Evolutionary conservation across 345 rosid species (phyloP).

Genomic region (Eucalyptus sp.): DNA sequence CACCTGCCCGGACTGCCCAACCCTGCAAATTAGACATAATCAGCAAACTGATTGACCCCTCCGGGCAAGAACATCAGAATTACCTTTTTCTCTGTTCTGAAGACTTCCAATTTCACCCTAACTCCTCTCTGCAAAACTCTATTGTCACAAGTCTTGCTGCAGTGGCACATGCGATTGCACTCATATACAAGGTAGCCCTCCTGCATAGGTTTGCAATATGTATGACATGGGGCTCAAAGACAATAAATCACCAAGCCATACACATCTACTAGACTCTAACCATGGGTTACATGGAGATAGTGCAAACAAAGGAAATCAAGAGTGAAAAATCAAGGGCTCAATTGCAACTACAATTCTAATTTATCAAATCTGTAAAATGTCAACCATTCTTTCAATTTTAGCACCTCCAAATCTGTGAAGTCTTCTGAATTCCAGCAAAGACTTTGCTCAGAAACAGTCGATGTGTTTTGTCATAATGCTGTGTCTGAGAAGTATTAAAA

Average conservation of each 20-base stretch:
- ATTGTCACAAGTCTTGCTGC: constrained; percentile 66
- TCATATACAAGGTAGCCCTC: constrained; percentile 98
- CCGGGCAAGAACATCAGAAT: neutral
- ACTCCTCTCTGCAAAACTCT: constrained; percentile 92
- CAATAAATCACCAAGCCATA: neutral
- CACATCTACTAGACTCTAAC: neutral
- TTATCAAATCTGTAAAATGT: neutral
- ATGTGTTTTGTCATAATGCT: neutral
- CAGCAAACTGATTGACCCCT: neutral
- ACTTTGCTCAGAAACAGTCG: neutral
- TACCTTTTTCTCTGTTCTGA: constrained; percentile 74
- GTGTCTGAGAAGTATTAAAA: neutral
- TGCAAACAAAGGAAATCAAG: neutral
- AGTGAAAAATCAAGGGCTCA: neutral
- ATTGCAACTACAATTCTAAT: neutral
- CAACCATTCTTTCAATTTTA: neutral
- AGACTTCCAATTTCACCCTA: constrained; percentile 63
- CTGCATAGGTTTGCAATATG: constrained; percentile 25
- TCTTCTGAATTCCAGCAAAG: neutral
- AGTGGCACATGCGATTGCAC: constrained; percentile 77
- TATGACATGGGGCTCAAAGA: neutral
- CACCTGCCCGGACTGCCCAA: constrained; percentile 90
- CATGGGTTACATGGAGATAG: neutral
- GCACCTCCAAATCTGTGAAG: neutral
- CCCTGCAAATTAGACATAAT: constrained; percentile 35